Evolutionary conservation across 2,329 filamentous ascomycete genomes (phyloP).

Genomic region (Ceratocystis cubensis): DNA sequence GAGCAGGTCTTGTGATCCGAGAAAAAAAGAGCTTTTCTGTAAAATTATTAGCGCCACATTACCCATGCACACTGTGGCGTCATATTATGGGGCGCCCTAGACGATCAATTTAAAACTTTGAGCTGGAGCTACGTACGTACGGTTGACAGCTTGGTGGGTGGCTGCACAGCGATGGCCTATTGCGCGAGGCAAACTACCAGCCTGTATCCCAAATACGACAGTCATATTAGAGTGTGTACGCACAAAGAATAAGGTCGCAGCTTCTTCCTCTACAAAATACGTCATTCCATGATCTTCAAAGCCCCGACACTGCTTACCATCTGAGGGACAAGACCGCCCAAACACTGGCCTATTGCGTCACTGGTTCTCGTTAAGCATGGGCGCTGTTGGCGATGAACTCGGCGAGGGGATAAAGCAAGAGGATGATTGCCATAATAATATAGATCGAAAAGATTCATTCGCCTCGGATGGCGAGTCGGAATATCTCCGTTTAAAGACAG

Average conservation of each 20-base stretch:
- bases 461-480: neutral
- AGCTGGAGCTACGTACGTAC: neutral
- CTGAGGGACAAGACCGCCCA: neutral
- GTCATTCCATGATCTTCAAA: neutral
- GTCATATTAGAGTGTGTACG: neutral
- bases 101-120: no score
- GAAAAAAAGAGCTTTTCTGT: no score
- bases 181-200: neutral
- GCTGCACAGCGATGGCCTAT: neutral
- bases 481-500: constrained; percentile 29
- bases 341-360: neutral
- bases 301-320: neutral
- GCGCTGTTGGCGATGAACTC: neutral
- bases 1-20: no score
- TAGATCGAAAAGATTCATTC: neutral
- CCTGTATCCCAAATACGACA: neutral
- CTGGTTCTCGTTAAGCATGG: neutral
- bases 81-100: no score
- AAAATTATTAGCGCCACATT: no score
- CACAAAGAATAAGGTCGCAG: neutral
- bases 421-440: neutral
- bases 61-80: no score
- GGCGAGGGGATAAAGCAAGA: neutral
- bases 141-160: neutral
- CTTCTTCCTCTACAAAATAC: neutral